phyloP scores from a whole-genome alignment of 2,329 filamentous ascomycete species.

The Emmonsiellopsis sp. region DNA sequence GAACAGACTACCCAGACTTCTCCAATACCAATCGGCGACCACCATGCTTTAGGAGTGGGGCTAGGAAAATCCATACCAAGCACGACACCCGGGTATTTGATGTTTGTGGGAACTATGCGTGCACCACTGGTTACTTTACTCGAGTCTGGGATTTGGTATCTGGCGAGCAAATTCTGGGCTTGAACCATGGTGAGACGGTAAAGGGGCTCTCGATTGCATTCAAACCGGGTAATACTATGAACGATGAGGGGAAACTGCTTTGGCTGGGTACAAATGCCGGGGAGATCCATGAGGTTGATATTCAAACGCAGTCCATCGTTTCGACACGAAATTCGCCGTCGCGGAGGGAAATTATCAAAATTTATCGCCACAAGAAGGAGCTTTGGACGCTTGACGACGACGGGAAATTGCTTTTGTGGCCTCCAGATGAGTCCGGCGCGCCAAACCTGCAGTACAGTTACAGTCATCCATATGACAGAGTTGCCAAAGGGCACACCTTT shows the following conservation, averaged over 20 bases:
- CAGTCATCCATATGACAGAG: slow-evolving; percentile 56
- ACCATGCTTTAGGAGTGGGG: slow-evolving; percentile 62
- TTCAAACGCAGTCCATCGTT: slow-evolving; percentile 61
- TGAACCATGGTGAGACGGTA: slow-evolving; percentile 74
- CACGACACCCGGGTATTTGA: slow-evolving; percentile 83
- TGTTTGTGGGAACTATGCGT: slow-evolving; percentile 77
- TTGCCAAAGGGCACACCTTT: slow-evolving; percentile 75
- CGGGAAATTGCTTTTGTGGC: slow-evolving; percentile 81
- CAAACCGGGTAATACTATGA: slow-evolving; percentile 67
- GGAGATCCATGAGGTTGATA: slow-evolving; percentile 82
- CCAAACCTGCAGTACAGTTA: slow-evolving; percentile 68
- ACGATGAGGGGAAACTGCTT: slow-evolving; percentile 69
- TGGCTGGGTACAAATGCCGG: slow-evolving; percentile 89
- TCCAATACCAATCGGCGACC: slow-evolving; percentile 76
- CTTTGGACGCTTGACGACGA: slow-evolving; percentile 92
- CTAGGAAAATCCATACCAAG: slow-evolving; percentile 68
- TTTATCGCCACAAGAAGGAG: slow-evolving; percentile 77
- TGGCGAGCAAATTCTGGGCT: slow-evolving; percentile 69
- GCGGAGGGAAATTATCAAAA: slow-evolving; percentile 69
- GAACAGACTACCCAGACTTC: slow-evolving; percentile 69
- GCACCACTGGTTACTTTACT: slow-evolving; percentile 77
- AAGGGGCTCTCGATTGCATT: slow-evolving; percentile 76
- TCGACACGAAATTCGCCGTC: slow-evolving; percentile 64
- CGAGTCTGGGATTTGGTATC: slow-evolving; percentile 79
- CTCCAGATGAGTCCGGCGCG: slow-evolving; percentile 60